Percentiles rank a stretch among this genome's conserved stretches.
Conservation (phyloP, 768 basidiomycete genomes). For the Phylloporus arenicola region DNA sequence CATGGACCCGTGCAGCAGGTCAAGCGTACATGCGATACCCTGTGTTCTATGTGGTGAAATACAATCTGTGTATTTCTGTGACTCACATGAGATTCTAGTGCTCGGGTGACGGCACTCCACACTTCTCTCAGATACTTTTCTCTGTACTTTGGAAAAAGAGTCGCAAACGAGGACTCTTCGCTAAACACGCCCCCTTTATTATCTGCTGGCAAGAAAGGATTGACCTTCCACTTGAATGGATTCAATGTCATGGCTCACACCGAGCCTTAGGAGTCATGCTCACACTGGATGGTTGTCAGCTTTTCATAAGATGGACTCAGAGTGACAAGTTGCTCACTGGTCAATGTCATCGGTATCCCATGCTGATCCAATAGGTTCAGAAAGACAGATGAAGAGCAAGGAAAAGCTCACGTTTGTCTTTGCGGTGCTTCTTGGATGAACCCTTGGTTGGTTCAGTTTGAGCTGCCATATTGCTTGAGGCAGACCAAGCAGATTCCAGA, state of each 20-base stretch:
- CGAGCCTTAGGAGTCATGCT: constrained; percentile 14
- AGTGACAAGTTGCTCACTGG: constrained; percentile 61
- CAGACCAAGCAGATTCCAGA: neutral
- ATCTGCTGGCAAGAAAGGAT: constrained; percentile 67
- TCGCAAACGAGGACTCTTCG: constrained; percentile 97
- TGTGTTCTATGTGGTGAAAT: constrained; percentile 27
- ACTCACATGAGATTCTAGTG: constrained; percentile 73
- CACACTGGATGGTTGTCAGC: constrained; percentile 36
- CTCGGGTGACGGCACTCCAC: constrained; percentile 86
- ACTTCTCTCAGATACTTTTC: constrained; percentile 94
- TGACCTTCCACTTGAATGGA: constrained; percentile 73
- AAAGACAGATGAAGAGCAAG: neutral
- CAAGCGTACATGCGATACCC: constrained; percentile 88
- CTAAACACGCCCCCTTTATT: constrained; percentile 80
- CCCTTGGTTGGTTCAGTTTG: constrained; percentile 39
- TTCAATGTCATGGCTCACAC: constrained; percentile 10
- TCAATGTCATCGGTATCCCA: constrained; percentile 99
- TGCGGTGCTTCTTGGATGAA: constrained; percentile 87
- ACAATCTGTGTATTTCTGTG: constrained; percentile 13
- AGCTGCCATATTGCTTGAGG: constrained; percentile 17
- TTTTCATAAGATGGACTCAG: neutral
- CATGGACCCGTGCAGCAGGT: constrained; percentile 96
- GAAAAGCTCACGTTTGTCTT: constrained; percentile 81
- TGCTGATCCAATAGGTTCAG: constrained; percentile 45
- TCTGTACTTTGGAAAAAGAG: constrained; percentile 96